Evolutionary conservation across 78 protist genomes (phyloP).

Genomic region (Neovahlkampfia damariscottae): DNA sequence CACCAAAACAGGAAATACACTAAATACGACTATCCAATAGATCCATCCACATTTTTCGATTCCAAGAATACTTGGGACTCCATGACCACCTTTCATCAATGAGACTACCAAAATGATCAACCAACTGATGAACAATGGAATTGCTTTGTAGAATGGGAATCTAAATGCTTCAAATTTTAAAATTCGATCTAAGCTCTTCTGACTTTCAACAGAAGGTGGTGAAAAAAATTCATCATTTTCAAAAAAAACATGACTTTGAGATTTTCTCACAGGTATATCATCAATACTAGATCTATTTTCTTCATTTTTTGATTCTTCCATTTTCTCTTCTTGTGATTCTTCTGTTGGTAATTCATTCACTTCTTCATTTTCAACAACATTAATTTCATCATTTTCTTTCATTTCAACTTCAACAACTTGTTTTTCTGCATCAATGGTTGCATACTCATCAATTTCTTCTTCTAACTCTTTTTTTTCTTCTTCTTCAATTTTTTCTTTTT

Average conservation of each 20-base stretch:
- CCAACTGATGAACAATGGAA: neutral
- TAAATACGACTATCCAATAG: conserved; percentile 8
- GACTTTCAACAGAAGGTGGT: neutral
- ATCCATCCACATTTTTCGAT: conserved; percentile 1
- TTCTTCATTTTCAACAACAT: no score
- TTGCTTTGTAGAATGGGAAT: neutral
- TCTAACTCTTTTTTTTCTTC: neutral
- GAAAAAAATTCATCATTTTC: no score
- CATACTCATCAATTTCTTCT: no score
- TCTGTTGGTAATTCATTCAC: no score
- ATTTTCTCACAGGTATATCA: no score
- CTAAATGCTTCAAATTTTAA: neutral
- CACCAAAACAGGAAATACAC: neutral
- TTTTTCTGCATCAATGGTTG: conserved; percentile 7
- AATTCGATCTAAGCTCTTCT: neutral
- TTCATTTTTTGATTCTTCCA: no score
- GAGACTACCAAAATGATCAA: neutral
- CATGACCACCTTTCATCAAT: conserved; percentile 14
- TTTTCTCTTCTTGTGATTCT: no score
- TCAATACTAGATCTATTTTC: no score
- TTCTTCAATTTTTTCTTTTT: no score
- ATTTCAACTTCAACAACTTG: neutral
- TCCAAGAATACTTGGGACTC: neutral
- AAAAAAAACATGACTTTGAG: no score
- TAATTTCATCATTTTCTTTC: neutral